Base-by-base conservation (phyloP, 805 yeast species). In the Candida broadrunensis region DNA sequence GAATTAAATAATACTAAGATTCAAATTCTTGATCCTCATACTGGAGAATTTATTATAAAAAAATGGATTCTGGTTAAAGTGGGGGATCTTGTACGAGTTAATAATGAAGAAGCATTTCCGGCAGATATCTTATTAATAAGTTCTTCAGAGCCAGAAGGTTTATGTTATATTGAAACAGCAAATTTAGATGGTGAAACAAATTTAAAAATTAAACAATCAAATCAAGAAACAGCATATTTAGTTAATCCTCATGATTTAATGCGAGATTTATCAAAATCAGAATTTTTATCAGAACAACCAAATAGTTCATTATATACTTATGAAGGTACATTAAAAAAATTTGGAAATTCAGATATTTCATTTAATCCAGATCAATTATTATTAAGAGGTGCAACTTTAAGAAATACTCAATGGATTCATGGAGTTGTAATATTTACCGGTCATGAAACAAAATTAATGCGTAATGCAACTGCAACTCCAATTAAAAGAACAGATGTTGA, bases 401-500 rank as follows among this genome's bases (percentile, higher is more conserved):
- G 97, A 63, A 93, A 93, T 57, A 95, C 99, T 0, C 86, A 82
- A 33, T 93, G 97, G 97, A 80, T 93, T 33, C 87, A 87, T 52
- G 99, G 99, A 17, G 73, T 88, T 38, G 97, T 88, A 2, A 80
- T 93, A 1, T 93, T 91, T 60, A 93, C 99, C 0, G 99, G 99
- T 16, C 99, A 95, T 60, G 99, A 93, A 65, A 93, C 99, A 0
- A 93, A 93, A 56, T 73, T 93, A 49, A 91, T 93, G 98, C 80
- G 99, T 59, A 93, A 93, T 67, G 99, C 99, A 15, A 90, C 98
- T 2, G 97, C 99, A 1, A 83, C 99, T 2, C 99, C 99, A 9
- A 95, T 93, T 55, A 93, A 93, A 60, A 78, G 95, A 54, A 93
- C 99, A 0, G 96, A 96, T 19, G 97, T 95, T 12, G 99, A 93